Percentiles rank a stretch among this genome's conserved stretches.
Conservation (phyloP, 2,329 filamentous ascomycete genomes). For the Penicillium brevicompactum region DNA sequence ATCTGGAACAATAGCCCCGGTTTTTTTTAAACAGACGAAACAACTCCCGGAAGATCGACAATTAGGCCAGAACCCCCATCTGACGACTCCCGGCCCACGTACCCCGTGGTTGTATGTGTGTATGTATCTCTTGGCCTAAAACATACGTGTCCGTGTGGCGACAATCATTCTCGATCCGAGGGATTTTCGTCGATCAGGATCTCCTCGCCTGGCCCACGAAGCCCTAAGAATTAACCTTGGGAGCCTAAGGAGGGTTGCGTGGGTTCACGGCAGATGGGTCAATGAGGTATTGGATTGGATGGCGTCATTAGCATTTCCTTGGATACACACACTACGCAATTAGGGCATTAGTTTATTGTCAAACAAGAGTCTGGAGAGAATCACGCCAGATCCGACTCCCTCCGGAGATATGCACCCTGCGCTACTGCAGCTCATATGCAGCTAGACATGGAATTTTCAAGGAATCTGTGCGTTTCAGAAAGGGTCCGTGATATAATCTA, state of each 20-base stretch:
- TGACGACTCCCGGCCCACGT: background rate
- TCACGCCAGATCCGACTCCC: conserved; percentile 17
- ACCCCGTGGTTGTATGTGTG: background rate
- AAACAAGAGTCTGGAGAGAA: background rate
- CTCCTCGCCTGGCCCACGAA: background rate
- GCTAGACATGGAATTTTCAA: conserved; percentile 6
- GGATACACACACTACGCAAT: background rate
- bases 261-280: too few relatives aligned
- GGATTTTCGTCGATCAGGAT: background rate
- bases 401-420: conserved; percentile 17
- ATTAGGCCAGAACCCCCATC: conserved; percentile 2
- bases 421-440: conserved; percentile 10
- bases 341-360: background rate
- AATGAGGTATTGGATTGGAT: background rate
- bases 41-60: conserved; percentile 20
- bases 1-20: conserved; percentile 1
- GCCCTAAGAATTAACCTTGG: too few relatives aligned
- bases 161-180: background rate
- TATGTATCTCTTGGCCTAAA: background rate
- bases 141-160: background rate
- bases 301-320: conserved; percentile 5
- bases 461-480: conserved; percentile 5
- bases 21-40: conserved; percentile 15
- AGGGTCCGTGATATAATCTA: background rate
- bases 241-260: too few relatives aligned